Evolutionary conservation across 2,329 filamentous ascomycete genomes (phyloP), one percentile per base, ranked within the genome.

Genomic region (Cladophialophora carrionii): DNA sequence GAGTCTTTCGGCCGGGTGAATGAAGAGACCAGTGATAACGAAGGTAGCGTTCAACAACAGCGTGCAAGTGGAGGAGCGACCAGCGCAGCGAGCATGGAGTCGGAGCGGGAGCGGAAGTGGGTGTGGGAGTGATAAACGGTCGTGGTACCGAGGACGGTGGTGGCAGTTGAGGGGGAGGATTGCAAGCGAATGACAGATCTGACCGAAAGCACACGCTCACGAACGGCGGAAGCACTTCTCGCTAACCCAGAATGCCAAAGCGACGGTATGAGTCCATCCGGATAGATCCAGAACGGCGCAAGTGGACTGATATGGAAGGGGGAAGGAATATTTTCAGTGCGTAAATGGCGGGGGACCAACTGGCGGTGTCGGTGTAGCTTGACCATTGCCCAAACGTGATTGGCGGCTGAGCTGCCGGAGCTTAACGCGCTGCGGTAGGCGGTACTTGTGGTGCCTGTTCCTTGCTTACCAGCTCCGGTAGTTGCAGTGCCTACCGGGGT

Each of bases 111-210:
- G 37, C 37, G 37, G 37, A 17, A 43, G 61, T 12, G 24, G 48
- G 48, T 12, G 54, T 57, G 31, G 6, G 60, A 46, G 51, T 34
- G 26, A 22, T 46, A 37, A 52, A 12, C 55, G 57, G 60, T 51
- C 8, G 57, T 51, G 43, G 57, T 52, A 61, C 32, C 3, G 37
- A 41, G 37, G 17, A n/a, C 37, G 37, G 14, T n/a, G 3, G 37
- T 41, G 37, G 37, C 14, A 41, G 37, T n/a, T 41, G 43, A 46
- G 49, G 22, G 61, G 41, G 24, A 29, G 46, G 12, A 26, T 7
- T 37, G 6, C 34, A 69, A 69, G 62, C 64, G 64, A 69, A 64
- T 69, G 67, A 65, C 62, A 62, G 59, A 52, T 66, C 41, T 56
- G 37, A 61, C 29, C 62, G 61, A 57, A 41, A 26, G 67, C 67